Percentiles rank a stretch among this genome's conserved stretches.
Conservation (phyloP, 163 green algal species). For the Coccomyxa subellipsoidea region DNA sequence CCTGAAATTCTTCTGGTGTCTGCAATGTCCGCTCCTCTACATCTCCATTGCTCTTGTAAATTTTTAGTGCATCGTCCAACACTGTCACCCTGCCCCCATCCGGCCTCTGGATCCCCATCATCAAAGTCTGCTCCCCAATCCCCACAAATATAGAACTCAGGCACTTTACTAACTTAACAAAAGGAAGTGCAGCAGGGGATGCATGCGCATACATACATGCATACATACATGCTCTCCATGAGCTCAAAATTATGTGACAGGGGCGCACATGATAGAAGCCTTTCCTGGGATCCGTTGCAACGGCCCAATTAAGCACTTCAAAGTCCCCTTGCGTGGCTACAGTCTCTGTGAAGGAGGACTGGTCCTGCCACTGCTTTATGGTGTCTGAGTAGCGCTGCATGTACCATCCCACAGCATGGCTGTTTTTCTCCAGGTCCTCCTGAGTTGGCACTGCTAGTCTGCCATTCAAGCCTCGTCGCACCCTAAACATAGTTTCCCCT, state of each 20-base stretch:
- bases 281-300: neutral
- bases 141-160: too few relatives aligned
- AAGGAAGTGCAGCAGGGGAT: too few relatives aligned
- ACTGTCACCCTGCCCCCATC: neutral
- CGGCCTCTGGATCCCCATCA: neutral
- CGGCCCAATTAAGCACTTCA: neutral
- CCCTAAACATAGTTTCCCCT: neutral
- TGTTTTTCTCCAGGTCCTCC: neutral
- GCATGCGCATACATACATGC: too few relatives aligned
- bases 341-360: too few relatives aligned
- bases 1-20: neutral
- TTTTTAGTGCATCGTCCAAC: neutral
- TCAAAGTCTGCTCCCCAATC: neutral
- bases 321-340: neutral
- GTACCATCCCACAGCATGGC: neutral
- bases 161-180: too few relatives aligned
- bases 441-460: neutral
- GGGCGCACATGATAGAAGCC: neutral
- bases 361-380: neutral
- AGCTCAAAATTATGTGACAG: too few relatives aligned
- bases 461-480: neutral
- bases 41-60: neutral
- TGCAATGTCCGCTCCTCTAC: neutral
- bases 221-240: too few relatives aligned
- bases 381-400: neutral